Conservation (phyloP, 139 green algal species). For the Picochlorum sp. region DNA sequence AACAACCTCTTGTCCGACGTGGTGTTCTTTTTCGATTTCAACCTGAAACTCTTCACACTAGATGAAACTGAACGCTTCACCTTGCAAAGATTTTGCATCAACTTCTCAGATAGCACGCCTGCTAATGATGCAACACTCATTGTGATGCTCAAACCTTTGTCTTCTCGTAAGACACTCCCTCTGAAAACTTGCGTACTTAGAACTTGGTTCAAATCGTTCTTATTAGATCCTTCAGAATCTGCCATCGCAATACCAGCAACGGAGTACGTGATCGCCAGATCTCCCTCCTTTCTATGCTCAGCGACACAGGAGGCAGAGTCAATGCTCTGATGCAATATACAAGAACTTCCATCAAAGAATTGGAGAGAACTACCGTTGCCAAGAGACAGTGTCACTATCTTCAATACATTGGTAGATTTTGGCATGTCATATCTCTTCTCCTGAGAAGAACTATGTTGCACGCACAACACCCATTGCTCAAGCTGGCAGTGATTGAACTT, state of each 20-base stretch:
- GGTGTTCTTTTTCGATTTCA: too few relatives aligned
- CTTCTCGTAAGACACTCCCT: too few relatives aligned
- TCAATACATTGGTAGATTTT: not conserved
- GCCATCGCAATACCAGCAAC: slow-evolving; percentile 3
- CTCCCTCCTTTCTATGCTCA: not conserved
- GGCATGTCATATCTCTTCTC: not conserved
- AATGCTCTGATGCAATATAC: slow-evolving; percentile 19
- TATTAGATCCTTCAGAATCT: not conserved
- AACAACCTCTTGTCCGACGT: too few relatives aligned
- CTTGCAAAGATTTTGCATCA: too few relatives aligned
- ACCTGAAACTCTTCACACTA: too few relatives aligned
- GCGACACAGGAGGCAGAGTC: slow-evolving; percentile 5
- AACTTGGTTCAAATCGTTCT: too few relatives aligned
- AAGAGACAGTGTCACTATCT: slow-evolving; percentile 9
- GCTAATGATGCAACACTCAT: too few relatives aligned
- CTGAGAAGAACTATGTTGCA: not conserved
- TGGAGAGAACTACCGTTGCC: slow-evolving; percentile 24
- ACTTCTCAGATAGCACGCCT: too few relatives aligned
- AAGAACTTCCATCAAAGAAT: slow-evolving; percentile 14
- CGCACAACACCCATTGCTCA: not conserved
- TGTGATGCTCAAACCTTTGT: too few relatives aligned
- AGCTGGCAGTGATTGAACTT: not conserved
- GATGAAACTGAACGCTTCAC: too few relatives aligned
- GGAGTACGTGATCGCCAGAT: slow-evolving; percentile 5
- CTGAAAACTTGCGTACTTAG: too few relatives aligned